Evolutionary conservation across 2,329 filamentous ascomycete genomes (phyloP), one percentile per base, ranked within the genome.

Genomic region (Fusarium chaquense): DNA sequence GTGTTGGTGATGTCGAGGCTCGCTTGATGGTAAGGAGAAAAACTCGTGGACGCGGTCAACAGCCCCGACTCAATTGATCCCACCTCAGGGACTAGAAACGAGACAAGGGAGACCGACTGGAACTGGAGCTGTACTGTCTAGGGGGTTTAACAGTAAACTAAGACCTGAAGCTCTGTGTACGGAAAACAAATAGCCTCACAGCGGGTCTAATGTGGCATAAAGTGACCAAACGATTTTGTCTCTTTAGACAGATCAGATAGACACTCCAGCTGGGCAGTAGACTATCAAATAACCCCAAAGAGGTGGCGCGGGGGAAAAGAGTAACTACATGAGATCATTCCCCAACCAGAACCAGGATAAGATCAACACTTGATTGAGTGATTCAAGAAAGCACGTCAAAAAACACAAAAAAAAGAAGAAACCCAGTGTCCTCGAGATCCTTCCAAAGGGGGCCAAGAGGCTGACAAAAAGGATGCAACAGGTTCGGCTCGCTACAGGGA

Each of bases 371-470:
- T 26, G 22, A 32, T 36, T 40, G 24, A 41, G n/a, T 52, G 24
- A 28, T 28, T 18, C 53, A 24, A 57, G 46, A 67, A 70, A 64
- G 58, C 62, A 70, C 28, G 55, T 70, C 58, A 70, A 68, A 57
- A 68, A 70, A 60, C 58, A 59, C 64, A 43, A 62, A 60, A 61
- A 57, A 68, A 70, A 60, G 62, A 59, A 68, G 45, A 62, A 60
- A 61, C 20, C 40, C n/a, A 43, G 36, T 65, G 41, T 49, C 16
- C 18, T 58, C 30, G 38, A 45, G 33, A 45, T 41, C 47, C 41
- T 49, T 60, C 47, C 64, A 58, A 58, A 43, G 61, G 62, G 64
- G 51, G 32, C n/a, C 26, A 20, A 16, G 36, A 43, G 45, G 53
- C 41, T 51, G 67, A 69, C 62, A 67, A 56, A 70, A 65, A 69